A percentile compares a stretch with the other conserved stretches of the same genome.
Conservation (phyloP, 1,139 yeast genomes). For the Pichia sp. region DNA sequence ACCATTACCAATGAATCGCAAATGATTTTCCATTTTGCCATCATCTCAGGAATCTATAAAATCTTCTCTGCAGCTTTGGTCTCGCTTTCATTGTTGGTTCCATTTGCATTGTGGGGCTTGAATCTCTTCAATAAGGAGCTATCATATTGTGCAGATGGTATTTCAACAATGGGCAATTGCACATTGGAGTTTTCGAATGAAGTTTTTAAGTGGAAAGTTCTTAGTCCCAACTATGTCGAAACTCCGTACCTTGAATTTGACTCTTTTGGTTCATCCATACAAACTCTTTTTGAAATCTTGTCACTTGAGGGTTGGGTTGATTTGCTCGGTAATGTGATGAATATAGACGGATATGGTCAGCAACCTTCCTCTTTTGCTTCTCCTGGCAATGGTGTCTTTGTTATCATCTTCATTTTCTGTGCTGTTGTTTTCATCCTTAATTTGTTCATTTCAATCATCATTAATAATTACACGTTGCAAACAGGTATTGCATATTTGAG, state of each 20-base stretch:
- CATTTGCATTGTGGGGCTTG: constrained; percentile 90
- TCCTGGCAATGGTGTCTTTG: constrained; percentile 66
- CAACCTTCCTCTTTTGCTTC: constrained; percentile 50
- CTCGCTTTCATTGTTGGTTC: constrained; percentile 69
- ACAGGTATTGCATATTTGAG: constrained; percentile 86
- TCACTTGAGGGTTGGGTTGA: constrained; percentile 96
- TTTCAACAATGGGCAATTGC: constrained; percentile 38
- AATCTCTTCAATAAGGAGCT: constrained; percentile 70
- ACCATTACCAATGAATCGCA: constrained; percentile 76
- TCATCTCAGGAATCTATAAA: constrained; percentile 73
- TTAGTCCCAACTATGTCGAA: constrained; percentile 63
- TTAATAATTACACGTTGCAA: constrained; percentile 72
- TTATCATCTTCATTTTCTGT: constrained; percentile 68
- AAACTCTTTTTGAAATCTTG: constrained; percentile 71
- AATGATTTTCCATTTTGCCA: constrained; percentile 70
- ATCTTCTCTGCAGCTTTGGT: constrained; percentile 71
- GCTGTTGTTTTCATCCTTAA: constrained; percentile 83
- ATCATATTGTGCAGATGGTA: constrained; percentile 65
- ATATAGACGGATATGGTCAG: constrained; percentile 63
- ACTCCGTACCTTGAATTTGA: constrained; percentile 66
- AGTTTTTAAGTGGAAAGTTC: constrained; percentile 72
- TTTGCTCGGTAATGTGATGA: constrained; percentile 58
- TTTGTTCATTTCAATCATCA: constrained; percentile 82
- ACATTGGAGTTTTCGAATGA: constrained; percentile 49
- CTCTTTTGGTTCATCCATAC: constrained; percentile 55